Conservation (phyloP, 192 early-diverging fungal species). For the Entomortierella chlamydospora region DNA sequence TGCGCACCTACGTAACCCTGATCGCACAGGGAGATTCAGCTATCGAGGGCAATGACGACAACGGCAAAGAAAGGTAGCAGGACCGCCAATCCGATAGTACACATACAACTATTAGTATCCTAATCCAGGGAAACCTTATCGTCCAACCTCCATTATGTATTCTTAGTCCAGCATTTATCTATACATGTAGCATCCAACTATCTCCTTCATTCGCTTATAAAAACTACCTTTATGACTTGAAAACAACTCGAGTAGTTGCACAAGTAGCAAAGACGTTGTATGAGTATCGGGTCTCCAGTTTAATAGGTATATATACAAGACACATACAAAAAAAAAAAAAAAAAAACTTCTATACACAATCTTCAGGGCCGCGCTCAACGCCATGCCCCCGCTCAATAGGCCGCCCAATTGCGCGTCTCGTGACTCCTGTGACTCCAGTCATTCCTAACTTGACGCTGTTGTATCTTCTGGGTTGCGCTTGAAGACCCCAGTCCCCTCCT, state of each 20-base stretch:
- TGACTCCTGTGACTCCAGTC: conserved; percentile 41
- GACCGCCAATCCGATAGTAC: not conserved
- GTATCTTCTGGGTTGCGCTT: conserved; percentile 40
- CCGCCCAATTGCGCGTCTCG: conserved; percentile 42
- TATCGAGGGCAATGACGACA: not conserved
- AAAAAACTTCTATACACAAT: conserved; percentile 36
- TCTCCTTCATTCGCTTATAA: too few relatives aligned
- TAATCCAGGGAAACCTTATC: not conserved
- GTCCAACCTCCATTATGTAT: not conserved
- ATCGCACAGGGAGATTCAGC: conserved; percentile 7
- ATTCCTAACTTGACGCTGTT: conserved; percentile 49
- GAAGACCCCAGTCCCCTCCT: conserved; percentile 43
- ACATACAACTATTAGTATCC: not conserved
- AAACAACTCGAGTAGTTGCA: too few relatives aligned
- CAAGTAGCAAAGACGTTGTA: too few relatives aligned
- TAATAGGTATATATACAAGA: too few relatives aligned
- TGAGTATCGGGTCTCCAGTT: too few relatives aligned
- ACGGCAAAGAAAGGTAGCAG: conserved; percentile 11
- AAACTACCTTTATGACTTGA: too few relatives aligned
- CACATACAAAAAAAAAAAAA: not conserved
- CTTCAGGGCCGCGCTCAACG: conserved; percentile 45
- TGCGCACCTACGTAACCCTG: conserved; percentile 20
- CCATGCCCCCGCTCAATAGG: conserved; percentile 40
- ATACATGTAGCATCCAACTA: too few relatives aligned
- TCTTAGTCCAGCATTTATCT: not conserved